Evolutionary conservation across 2,329 filamentous ascomycete genomes (phyloP).

Genomic region (Catunica adiposa): DNA sequence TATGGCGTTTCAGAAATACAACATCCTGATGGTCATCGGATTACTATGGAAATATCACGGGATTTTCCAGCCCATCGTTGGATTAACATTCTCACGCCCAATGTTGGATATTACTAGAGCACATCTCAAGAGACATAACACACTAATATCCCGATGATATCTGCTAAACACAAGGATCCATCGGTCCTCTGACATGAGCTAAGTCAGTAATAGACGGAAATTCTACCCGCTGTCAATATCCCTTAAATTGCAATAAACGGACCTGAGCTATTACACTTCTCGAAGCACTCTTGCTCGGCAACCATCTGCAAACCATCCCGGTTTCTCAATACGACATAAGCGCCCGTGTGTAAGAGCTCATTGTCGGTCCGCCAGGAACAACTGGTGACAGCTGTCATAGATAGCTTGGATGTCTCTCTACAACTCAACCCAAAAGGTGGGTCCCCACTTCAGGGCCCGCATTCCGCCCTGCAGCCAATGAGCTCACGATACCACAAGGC

Average conservation of each 20-base stretch:
- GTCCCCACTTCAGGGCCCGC: not conserved
- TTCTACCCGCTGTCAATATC: too few relatives aligned
- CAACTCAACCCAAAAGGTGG: not conserved
- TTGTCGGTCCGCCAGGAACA: not conserved
- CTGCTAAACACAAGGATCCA: too few relatives aligned
- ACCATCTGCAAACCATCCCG: too few relatives aligned
- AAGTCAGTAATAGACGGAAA: too few relatives aligned
- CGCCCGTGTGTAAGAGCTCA: not conserved
- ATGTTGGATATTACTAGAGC: too few relatives aligned
- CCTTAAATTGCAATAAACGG: too few relatives aligned
- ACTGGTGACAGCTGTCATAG: not conserved
- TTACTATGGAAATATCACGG: not conserved
- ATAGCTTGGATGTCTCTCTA: not conserved
- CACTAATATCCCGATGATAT: too few relatives aligned
- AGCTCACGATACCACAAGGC: not conserved
- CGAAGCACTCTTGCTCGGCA: too few relatives aligned
- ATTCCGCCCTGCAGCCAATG: not conserved
- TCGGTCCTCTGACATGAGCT: too few relatives aligned
- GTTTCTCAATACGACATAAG: not conserved
- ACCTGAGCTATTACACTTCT: too few relatives aligned
- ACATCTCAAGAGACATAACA: too few relatives aligned
- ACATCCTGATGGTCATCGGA: not conserved
- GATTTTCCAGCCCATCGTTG: not conserved
- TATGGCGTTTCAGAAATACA: slow-evolving; percentile 1
- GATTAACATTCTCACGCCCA: too few relatives aligned